phyloP scores from a whole-genome alignment of 805 yeast species.

The Ascoidea tarda region DNA sequence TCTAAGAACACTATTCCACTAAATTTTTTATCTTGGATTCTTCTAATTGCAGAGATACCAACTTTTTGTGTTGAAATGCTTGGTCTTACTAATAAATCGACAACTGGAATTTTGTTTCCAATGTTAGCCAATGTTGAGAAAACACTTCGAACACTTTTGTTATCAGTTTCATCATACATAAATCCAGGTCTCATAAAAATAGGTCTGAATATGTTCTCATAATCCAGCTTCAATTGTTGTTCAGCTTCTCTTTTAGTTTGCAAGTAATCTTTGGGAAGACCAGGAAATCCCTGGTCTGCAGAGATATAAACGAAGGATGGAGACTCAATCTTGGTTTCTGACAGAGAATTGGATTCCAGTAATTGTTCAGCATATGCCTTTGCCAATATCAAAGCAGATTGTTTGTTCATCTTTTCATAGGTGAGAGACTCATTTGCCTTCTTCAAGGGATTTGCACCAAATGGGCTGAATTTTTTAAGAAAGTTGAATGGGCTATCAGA shows the following conservation, averaged over 20 bases:
- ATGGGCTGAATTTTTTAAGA: constrained; percentile 12
- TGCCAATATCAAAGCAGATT: constrained; percentile 54
- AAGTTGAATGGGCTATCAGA: background rate
- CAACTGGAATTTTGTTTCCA: constrained; percentile 20
- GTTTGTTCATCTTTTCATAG: constrained; percentile 53
- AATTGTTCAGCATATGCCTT: constrained; percentile 28
- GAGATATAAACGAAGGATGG: constrained; percentile 54
- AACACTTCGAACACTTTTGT: constrained; percentile 22
- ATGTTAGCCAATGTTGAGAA: constrained; percentile 30
- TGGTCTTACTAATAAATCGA: constrained; percentile 42
- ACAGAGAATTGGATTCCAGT: constrained; percentile 5
- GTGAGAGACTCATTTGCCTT: constrained; percentile 20
- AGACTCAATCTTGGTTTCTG: background rate
- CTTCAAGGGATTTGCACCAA: constrained; percentile 51
- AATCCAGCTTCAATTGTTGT: constrained; percentile 25
- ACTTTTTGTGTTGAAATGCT: constrained; percentile 56
- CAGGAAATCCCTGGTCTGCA: constrained; percentile 61
- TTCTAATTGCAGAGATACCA: constrained; percentile 41
- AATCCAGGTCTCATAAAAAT: constrained; percentile 72
- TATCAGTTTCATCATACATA: constrained; percentile 46
- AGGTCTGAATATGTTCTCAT: constrained; percentile 35
- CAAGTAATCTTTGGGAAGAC: constrained; percentile 59
- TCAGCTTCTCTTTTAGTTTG: constrained; percentile 72
- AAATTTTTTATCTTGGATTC: constrained; percentile 32
- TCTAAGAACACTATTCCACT: constrained; percentile 34